phyloP scores from a whole-genome alignment of 2,329 filamentous ascomycete species.

The Penicillium sp. region DNA sequence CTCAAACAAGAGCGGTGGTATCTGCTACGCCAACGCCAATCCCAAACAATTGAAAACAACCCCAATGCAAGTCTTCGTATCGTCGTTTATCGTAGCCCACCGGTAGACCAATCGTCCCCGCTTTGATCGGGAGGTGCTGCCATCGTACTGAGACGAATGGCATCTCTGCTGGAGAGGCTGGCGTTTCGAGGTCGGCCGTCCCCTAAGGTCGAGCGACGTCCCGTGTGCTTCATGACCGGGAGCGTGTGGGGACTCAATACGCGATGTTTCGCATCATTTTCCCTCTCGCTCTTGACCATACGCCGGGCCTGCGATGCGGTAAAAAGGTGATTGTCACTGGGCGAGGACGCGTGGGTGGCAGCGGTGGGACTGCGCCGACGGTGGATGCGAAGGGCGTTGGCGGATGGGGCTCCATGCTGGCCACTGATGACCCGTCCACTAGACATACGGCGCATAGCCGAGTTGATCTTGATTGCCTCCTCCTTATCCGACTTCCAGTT shows the following conservation, averaged over 20 bases:
- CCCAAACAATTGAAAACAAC: constrained; percentile 18
- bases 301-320: constrained; percentile 66
- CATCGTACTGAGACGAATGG: constrained; percentile 40
- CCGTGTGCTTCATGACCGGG: constrained; percentile 59
- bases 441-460: constrained; percentile 60
- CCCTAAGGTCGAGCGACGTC: constrained; percentile 45
- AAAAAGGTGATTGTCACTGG: constrained; percentile 62
- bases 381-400: constrained; percentile 47
- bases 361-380: constrained; percentile 59
- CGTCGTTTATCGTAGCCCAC: constrained; percentile 23
- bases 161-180: constrained; percentile 42
- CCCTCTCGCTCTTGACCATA: constrained; percentile 65
- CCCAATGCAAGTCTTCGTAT: constrained; percentile 5
- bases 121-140: constrained; percentile 37
- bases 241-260: constrained; percentile 64
- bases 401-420: constrained; percentile 42
- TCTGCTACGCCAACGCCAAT: constrained; percentile 31
- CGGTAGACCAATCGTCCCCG: constrained; percentile 31
- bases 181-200: constrained; percentile 43
- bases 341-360: constrained; percentile 53
- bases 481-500: constrained; percentile 51
- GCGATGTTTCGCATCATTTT: constrained; percentile 55
- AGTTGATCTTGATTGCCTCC: constrained; percentile 57
- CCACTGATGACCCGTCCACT: constrained; percentile 23
- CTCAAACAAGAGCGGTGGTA: constrained; percentile 28